A percentile compares a stretch with the other conserved stretches of the same genome.
Evolutionary conservation across 306 rosid species (phyloP).

Genomic region (Elaeagnus macrophylla): DNA sequence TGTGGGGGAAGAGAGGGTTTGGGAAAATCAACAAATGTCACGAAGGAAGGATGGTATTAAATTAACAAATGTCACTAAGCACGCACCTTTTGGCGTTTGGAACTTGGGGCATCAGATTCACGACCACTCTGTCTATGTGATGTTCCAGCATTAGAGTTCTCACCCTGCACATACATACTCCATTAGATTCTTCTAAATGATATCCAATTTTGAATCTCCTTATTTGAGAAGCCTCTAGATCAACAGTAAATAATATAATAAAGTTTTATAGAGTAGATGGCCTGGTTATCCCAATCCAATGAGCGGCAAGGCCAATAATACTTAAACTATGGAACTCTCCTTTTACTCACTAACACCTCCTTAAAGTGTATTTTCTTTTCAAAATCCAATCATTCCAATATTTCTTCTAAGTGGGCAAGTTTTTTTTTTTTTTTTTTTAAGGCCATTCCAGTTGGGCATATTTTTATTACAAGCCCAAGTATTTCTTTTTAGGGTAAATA

Average conservation of each 20-base stretch:
- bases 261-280: neutral
- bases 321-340: too few relatives aligned
- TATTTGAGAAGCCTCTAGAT: neutral
- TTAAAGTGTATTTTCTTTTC: too few relatives aligned
- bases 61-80: neutral
- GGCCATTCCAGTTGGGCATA: too few relatives aligned
- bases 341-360: too few relatives aligned
- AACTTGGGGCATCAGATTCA: constrained; percentile 44
- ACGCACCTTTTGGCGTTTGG: constrained; percentile 85
- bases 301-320: too few relatives aligned
- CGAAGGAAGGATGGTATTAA: neutral
- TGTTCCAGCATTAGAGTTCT: constrained; percentile 40
- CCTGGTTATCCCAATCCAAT: too few relatives aligned
- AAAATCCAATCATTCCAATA: too few relatives aligned
- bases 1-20: neutral
- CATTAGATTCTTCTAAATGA: neutral
- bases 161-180: constrained; percentile 20
- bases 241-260: neutral
- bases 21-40: neutral
- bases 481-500: too few relatives aligned
- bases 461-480: too few relatives aligned
- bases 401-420: too few relatives aligned
- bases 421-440: too few relatives aligned
- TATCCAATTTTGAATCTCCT: neutral
- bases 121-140: constrained; percentile 39